Evolutionary conservation across 2,329 filamentous ascomycete species (phyloP), one percentile per base, ranked within the genome.

Genomic region (Monosporascus sp.): DNA sequence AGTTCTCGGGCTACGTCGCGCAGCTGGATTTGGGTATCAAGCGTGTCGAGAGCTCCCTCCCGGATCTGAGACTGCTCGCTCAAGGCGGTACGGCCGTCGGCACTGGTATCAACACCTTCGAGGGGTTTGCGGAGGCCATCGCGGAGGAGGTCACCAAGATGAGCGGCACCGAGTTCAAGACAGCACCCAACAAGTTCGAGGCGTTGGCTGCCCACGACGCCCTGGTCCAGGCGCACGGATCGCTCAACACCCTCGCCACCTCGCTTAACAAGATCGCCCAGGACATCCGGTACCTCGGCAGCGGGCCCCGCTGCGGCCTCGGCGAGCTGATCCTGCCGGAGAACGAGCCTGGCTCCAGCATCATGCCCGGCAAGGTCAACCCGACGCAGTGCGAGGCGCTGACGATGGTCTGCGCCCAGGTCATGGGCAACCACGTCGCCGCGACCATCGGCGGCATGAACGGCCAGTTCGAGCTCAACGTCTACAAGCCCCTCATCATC

Each of bases 291-390:
- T 97, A 96, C 79, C 89, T 97, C 50, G 94, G 94, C 65, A 96
- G 90, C 62, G 94, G 94, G 17, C 94, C 94, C 52, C 91, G 94
- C 56, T 97, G 94, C 74, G 94, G 94, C 67, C 87, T 97, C 22
- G 93, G 92, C 61, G 94, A 99, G 79, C 84, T 99, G 59, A 83
- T 84, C 68, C 85, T 99, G 50, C 94, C 94, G 26, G 94, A 99
- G 79, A 99, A 99, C 77, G 94, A 99, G 80, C 94, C 94, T 36
- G 93, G 93, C 60, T 94, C 88, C 68, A 95, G 90, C 64, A 97
- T 99, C 80, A 99, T 99, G 94, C 94, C 94, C 45, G 94, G 94
- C 68, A 99, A 99, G 81, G 94, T 99, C 71, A 99, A 99, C 80
- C 94, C 94, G 34, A 99, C 94, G 34, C 94, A 99, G 77, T 96